phyloP scores from a whole-genome alignment of 2,329 filamentous ascomycete species.

The Penicillium sp. region DNA sequence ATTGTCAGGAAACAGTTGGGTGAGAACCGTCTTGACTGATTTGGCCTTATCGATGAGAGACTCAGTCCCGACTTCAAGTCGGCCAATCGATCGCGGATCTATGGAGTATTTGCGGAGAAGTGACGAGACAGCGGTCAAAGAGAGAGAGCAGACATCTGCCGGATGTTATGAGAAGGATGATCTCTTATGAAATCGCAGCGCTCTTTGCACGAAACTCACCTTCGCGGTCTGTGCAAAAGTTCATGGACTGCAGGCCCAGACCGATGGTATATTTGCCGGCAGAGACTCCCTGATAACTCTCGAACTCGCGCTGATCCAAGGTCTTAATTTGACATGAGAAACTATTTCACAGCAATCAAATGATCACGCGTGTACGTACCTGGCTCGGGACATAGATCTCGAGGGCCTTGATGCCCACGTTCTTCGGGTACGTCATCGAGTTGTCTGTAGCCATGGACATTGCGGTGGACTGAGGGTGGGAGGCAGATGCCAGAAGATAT shows the following conservation, averaged over 20 bases:
- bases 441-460: background rate
- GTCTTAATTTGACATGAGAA: background rate
- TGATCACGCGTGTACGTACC: background rate
- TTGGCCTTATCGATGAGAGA: conserved; percentile 87
- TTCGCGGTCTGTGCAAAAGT: background rate
- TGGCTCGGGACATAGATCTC: background rate
- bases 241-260: background rate
- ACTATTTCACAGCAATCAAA: background rate
- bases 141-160: background rate
- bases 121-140: background rate
- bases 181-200: background rate
- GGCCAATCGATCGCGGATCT: background rate
- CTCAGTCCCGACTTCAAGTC: conserved; percentile 67
- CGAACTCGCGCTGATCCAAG: background rate
- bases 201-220: background rate
- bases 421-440: background rate
- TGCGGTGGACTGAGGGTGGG: too few species aligned
- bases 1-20: conserved; percentile 79
- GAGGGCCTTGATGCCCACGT: background rate
- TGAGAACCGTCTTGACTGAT: conserved; percentile 83
- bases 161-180: background rate
- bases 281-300: background rate
- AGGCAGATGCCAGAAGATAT: too few species aligned
- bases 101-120: background rate
- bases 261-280: background rate